phyloP scores from a whole-genome alignment of 75 land plant species.

The Pinus taeda region DNA sequence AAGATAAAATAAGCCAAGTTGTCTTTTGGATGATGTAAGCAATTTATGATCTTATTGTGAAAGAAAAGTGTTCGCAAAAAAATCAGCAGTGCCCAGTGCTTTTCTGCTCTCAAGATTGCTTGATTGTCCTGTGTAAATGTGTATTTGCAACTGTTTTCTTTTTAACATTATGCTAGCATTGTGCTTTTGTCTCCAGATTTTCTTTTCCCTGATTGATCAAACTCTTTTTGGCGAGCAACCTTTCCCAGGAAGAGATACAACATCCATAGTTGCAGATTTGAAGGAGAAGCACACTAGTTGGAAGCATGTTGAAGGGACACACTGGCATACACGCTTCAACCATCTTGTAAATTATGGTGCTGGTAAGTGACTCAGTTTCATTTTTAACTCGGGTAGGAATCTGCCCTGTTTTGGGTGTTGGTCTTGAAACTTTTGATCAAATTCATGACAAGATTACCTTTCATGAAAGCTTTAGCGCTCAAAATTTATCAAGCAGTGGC shows the following conservation, averaged over 20 bases:
- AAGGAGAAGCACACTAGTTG: slow-evolving; percentile 61
- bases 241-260: slow-evolving; percentile 49
- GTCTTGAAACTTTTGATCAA: too few species aligned
- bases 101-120: neutral
- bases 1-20: neutral
- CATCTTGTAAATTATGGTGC: slow-evolving; percentile 96
- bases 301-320: slow-evolving; percentile 92
- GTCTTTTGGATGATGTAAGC: neutral
- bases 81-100: neutral
- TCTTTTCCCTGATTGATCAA: slow-evolving; percentile 85
- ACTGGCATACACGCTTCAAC: slow-evolving; percentile 86
- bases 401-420: too few species aligned
- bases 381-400: too few species aligned
- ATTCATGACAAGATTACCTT: too few species aligned
- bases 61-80: neutral
- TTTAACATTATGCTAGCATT: neutral
- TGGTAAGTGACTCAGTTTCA: slow-evolving; percentile 37
- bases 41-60: neutral
- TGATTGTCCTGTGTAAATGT: neutral
- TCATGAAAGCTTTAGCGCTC: too few species aligned
- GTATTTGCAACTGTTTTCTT: neutral
- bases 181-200: slow-evolving; percentile 46
- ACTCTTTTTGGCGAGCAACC: slow-evolving; percentile 72
- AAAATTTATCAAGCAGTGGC: too few species aligned
- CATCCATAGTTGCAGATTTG: slow-evolving; percentile 67